These are phyloP conservation scores for Gossypium longicalyx DNA, from an alignment of 345 rosid species.

Conservation along the genomic window DNA sequence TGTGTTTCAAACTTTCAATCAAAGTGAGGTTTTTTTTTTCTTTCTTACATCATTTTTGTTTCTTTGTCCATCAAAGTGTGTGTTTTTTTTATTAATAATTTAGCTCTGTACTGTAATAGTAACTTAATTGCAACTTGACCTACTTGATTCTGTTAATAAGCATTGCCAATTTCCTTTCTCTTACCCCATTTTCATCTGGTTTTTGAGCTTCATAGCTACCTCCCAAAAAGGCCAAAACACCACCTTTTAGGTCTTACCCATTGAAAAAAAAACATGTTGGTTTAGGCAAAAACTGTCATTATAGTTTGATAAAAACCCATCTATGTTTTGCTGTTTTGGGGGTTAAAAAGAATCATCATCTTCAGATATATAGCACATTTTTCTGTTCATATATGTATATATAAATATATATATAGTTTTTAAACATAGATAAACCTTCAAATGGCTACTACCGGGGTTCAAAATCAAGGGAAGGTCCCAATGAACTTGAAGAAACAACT, in stretches of 20 bases:
- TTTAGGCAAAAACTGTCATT: not conserved
- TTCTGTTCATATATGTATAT: not conserved
- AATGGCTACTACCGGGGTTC: constrained; percentile 30
- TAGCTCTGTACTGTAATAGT: not conserved
- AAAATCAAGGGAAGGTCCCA: constrained; percentile 33
- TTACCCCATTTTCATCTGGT: not conserved
- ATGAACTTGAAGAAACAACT: constrained; percentile 68
- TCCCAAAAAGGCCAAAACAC: not conserved
- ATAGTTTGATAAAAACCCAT: not conserved
- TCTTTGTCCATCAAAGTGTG: not conserved
- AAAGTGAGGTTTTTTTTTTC: no score
- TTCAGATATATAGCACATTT: constrained; percentile 6
- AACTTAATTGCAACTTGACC: not conserved
- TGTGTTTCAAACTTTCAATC: no score
- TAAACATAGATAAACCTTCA: not conserved
- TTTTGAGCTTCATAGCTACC: constrained; percentile 2
- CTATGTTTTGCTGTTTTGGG: constrained; percentile 1
- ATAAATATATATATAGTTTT: no score
- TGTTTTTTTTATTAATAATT: no score
- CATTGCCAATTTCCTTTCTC: not conserved
- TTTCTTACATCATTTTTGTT: not conserved
- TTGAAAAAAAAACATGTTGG: not conserved
- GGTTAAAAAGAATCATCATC: not conserved
- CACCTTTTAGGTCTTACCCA: not conserved
- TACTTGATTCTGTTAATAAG: not conserved